Evolutionary conservation across 2,329 filamentous ascomycete species (phyloP), one percentile per base, ranked within the genome.

Genomic region (Pseudogymnoascus sp.): DNA sequence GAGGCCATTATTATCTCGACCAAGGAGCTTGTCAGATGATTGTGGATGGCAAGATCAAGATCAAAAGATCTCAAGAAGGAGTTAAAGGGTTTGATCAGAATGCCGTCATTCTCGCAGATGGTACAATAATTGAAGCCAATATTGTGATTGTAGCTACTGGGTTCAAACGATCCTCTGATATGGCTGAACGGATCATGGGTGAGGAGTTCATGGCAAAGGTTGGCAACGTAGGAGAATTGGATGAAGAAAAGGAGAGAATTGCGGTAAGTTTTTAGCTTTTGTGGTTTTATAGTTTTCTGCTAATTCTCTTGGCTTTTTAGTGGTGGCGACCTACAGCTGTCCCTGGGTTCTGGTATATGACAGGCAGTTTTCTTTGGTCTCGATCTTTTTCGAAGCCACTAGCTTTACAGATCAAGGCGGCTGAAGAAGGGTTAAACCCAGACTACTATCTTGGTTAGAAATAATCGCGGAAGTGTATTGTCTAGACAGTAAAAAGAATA

Each of bases 1-100:
- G 71, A 0, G 75, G 75, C 2, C 71, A 73, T 12, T 76, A 75
- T 62, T 77, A 76, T 63, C 71, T 76, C 23, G 75, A 78, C 59
- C 34, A 74, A 18, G 76, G 75, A 0, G 69, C 67, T 13, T 70
- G 67, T 12, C 61, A 72, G 61, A 70, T 76, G 58, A 74, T 77
- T 58, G 65, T 71, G 19, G 72, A 75, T 26, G 74, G 75, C 7
- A 60, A 35, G 13, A 72, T 77, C 60, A 74, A 73, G 61, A 66
- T 77, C 9, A 67, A 69, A 9, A 57, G 62, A 5, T 64, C 65
- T 37, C 61, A 65, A 12, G 70, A 67, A 2, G 72, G 71, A 0
- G 71, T 76, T 48, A 63, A 65, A 34, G 63, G 66, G 1, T 72
- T 77, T 37, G 63, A 64, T 1, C 60, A 65, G 1, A 60, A 67